Conservation (phyloP, 306 rosid genomes). For the Dryas drummondii region DNA sequence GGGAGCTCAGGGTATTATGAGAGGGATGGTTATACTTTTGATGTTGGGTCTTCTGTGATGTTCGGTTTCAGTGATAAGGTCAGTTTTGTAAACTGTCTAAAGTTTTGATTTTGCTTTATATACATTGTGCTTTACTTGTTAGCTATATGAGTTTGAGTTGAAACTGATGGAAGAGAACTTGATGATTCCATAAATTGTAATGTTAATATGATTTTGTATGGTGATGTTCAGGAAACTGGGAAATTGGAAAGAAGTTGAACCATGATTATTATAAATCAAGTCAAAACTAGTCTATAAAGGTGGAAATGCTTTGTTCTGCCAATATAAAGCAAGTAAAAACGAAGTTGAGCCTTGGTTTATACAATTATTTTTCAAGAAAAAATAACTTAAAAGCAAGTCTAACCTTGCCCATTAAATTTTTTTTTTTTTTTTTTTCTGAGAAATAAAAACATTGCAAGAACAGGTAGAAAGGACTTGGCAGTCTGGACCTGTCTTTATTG, state of each 20-base stretch:
- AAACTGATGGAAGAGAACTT: background rate
- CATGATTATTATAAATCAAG: no score
- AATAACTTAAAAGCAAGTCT: no score
- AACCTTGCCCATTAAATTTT: no score
- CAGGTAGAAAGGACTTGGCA: no score
- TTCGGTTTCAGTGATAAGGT: slow-evolving; percentile 98
- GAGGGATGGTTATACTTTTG: slow-evolving; percentile 87
- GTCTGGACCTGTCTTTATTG: no score
- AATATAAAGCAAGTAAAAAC: background rate
- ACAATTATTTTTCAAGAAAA: no score
- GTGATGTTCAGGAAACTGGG: no score
- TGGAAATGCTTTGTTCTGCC: background rate
- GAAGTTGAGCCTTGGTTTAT: no score
- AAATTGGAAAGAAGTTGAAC: no score
- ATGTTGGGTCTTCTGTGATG: slow-evolving; percentile 98
- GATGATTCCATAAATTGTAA: background rate
- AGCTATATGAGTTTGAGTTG: background rate
- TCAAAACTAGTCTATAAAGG: background rate
- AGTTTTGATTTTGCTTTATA: slow-evolving; percentile 5
- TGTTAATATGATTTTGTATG: background rate
- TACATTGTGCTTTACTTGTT: slow-evolving; percentile 12
- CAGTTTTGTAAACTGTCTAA: slow-evolving; percentile 1
- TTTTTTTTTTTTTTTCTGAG: no score
- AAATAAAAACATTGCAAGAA: no score
- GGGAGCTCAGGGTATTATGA: slow-evolving; percentile 95